These are phyloP conservation scores for Ceratocystis eucalypticola DNA, from an alignment of 2,329 filamentous ascomycete species.

Conservation along the genomic window DNA sequence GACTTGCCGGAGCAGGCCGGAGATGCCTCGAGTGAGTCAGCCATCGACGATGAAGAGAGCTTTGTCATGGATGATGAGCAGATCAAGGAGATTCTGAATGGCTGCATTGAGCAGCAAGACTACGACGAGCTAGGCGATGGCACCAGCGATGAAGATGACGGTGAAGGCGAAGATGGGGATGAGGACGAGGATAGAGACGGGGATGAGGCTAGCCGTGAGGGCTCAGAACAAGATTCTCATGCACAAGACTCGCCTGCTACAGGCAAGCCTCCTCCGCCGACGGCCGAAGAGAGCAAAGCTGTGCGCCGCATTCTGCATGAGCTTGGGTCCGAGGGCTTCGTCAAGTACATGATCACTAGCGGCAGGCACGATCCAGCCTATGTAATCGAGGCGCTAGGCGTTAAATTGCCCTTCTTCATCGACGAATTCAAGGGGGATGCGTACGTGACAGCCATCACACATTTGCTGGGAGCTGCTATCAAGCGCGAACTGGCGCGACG, in stretches of 20 bases:
- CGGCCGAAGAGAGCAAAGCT: neutral
- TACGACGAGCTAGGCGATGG: neutral
- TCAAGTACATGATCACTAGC: conserved; percentile 6
- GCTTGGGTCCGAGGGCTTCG: conserved; percentile 10
- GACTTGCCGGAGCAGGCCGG: neutral
- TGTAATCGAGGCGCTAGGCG: conserved; percentile 13
- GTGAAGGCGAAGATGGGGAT: neutral
- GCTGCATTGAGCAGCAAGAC: conserved; percentile 13
- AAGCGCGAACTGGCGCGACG: conserved; percentile 70
- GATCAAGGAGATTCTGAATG: conserved; percentile 19
- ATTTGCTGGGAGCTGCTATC: conserved; percentile 60
- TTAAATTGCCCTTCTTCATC: conserved; percentile 11
- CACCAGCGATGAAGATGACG: neutral
- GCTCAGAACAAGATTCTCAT: neutral
- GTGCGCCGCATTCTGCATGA: conserved; percentile 14
- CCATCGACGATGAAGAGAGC: conserved; percentile 10
- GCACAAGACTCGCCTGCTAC: neutral
- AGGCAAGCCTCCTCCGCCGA: neutral
- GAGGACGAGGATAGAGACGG: neutral
- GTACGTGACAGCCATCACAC: conserved; percentile 7
- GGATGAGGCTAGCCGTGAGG: neutral
- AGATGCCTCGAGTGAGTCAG: neutral
- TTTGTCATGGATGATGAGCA: conserved; percentile 3
- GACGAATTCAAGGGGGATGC: conserved; percentile 6
- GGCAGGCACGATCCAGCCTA: conserved; percentile 3